Percentiles rank a stretch among this genome's conserved stretches.
These are phyloP conservation scores for Candida sphagnicola DNA, from an alignment of 805 yeast genomes.

Conservation along the genomic window DNA sequence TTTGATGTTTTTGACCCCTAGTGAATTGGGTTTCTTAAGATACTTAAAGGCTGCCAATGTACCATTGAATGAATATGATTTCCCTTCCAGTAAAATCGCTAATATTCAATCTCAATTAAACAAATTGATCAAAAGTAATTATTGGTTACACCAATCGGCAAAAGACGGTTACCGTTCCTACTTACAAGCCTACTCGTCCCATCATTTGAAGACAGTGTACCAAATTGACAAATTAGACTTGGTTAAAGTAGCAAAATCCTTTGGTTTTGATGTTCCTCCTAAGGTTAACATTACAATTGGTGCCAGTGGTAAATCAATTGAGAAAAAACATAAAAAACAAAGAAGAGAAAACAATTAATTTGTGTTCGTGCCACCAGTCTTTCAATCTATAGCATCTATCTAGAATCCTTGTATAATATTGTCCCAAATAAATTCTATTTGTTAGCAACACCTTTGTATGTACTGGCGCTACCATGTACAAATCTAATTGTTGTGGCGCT, in stretches of 20 bases:
- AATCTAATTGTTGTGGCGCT: neutral
- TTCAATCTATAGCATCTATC: neutral
- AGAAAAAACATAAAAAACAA: slow-evolving; percentile 45
- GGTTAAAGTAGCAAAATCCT: slow-evolving; percentile 91
- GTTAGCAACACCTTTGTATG: too few relatives aligned
- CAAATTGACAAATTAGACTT: slow-evolving; percentile 93
- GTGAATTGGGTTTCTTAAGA: slow-evolving; percentile 89
- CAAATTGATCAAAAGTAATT: slow-evolving; percentile 85
- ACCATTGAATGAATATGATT: slow-evolving; percentile 95
- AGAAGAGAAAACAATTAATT: slow-evolving; percentile 20
- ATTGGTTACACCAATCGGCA: slow-evolving; percentile 92
- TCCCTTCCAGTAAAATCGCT: slow-evolving; percentile 90
- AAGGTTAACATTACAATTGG: slow-evolving; percentile 96
- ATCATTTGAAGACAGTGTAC: slow-evolving; percentile 92
- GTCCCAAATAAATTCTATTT: neutral
- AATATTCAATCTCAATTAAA: slow-evolving; percentile 93
- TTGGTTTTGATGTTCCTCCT: slow-evolving; percentile 94
- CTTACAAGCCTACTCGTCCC: slow-evolving; percentile 95
- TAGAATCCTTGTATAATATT: neutral
- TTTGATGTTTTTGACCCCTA: slow-evolving; percentile 91
- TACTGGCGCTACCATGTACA: too few relatives aligned
- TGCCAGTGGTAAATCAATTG: slow-evolving; percentile 71
- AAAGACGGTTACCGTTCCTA: slow-evolving; percentile 97
- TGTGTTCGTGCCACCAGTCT: neutral
- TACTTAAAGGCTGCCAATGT: slow-evolving; percentile 96